Evolutionary conservation across 2,329 filamentous ascomycete genomes (phyloP), one percentile per base, ranked within the genome.

Genomic region (Cadophora gregata): DNA sequence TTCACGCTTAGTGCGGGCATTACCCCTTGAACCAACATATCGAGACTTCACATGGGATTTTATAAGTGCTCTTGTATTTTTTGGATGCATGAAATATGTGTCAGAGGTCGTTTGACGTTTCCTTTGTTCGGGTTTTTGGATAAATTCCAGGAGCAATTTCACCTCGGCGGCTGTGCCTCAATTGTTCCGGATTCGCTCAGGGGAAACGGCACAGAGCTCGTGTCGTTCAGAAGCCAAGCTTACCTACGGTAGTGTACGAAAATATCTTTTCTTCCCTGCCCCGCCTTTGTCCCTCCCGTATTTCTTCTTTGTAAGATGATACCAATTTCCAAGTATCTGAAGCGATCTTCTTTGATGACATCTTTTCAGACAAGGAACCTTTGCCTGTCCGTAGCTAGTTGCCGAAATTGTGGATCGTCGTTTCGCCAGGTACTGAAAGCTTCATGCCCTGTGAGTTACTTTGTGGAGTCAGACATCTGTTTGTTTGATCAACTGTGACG

Each of bases 161-260:
- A 5, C 38, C 58, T 60, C n/a, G n/a, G 8, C 36, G 58, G 36
- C 36, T 60, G 42, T 60, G 36, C 27, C 24, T 60, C 19, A 2
- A 7, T 60, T 48, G 38, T 47, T 60, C 58, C 58, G 19, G 38
- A 47, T 48, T 47, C 8, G 58, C 48, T 47, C 58, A 45, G 38
- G 58, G 58, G 38, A 38, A 25, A 58, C 55, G 21, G 33, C 31
- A 42, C 33, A 21, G 14, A 58, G 31, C 21, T 36, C 31, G 51
- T n/a, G n/a, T 55, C 14, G 10, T 3, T 27, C 12, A 21, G 19
- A 21, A 21, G 42, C 42, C 42, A 47, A 47, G 42, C 42, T 21
- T 21, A 9, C 4, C 9, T 31, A 38, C 31, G 48, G 25, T n/a
- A 45, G 36, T n/a, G 19, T 25, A 45, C 12, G 24, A n/a, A 16